Evolutionary conservation across 805 yeast species (phyloP).

Genomic region (Torulaspora franciscae): DNA sequence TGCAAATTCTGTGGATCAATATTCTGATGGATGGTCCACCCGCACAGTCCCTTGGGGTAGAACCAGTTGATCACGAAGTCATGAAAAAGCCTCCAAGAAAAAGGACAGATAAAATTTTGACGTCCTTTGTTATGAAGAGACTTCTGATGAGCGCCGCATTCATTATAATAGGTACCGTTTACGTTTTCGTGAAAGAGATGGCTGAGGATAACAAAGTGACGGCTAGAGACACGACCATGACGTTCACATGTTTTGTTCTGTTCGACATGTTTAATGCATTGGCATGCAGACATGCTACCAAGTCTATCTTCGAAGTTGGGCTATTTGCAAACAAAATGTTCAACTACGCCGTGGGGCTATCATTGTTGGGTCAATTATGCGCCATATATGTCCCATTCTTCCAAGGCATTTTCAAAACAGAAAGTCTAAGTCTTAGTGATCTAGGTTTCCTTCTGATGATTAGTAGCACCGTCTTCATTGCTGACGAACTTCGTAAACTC

Average conservation of each 20-base stretch:
- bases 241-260: conserved; percentile 92
- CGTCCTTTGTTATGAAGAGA: conserved; percentile 61
- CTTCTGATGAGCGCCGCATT: conserved; percentile 66
- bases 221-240: conserved; percentile 97
- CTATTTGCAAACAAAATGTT: conserved; percentile 78
- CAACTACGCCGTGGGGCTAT: conserved; percentile 85
- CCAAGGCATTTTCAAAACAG: conserved; percentile 92
- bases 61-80: conserved; percentile 92
- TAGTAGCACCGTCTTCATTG: conserved; percentile 77
- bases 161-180: conserved; percentile 85
- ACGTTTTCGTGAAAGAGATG: conserved; percentile 83
- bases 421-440: conserved; percentile 72
- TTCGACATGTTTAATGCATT: conserved; percentile 97
- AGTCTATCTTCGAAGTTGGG: conserved; percentile 80
- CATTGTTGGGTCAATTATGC: conserved; percentile 83
- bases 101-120: conserved; percentile 78
- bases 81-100: conserved; percentile 96
- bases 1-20: conserved; percentile 98
- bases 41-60: conserved; percentile 95
- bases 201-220: conserved; percentile 69
- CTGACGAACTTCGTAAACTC: conserved; percentile 75
- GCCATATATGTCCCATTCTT: conserved; percentile 92
- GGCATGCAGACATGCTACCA: conserved; percentile 82
- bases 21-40: conserved; percentile 99
- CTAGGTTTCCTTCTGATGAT: conserved; percentile 54